phyloP scores from a whole-genome alignment of 1,139 yeast genomes.

The Pneumocystis murina region DNA sequence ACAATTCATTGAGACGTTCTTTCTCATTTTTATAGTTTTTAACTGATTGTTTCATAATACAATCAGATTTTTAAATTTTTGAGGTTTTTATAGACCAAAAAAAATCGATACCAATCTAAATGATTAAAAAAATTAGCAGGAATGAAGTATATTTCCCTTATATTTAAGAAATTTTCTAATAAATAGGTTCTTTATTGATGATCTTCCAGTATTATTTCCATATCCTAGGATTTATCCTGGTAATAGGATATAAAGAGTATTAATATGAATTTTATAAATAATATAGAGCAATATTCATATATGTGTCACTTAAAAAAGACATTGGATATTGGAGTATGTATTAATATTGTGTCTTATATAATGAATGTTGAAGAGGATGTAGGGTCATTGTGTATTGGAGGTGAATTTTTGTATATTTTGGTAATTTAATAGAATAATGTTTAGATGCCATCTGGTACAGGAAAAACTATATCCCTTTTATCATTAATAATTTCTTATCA shows the following conservation, averaged over 20 bases:
- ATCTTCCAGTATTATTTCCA: conserved; percentile 89
- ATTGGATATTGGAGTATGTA: conserved; percentile 76
- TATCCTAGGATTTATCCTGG: conserved; percentile 85
- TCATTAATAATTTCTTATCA: conserved; percentile 91
- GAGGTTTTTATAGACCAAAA: neutral
- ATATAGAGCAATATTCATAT: conserved; percentile 75
- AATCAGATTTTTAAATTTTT: neutral
- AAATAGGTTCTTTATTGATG: conserved; percentile 70
- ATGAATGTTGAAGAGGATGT: conserved; percentile 18
- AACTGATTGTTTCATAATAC: neutral
- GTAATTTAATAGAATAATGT: neutral
- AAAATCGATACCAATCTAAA: neutral
- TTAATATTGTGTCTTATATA: neutral
- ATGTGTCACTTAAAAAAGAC: conserved; percentile 93
- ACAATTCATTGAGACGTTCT: neutral
- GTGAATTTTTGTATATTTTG: neutral
- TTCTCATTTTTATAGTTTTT: neutral
- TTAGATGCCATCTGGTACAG: conserved; percentile 98
- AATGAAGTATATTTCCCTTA: neutral
- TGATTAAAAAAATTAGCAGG: neutral
- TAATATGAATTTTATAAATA: neutral
- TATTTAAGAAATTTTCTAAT: neutral
- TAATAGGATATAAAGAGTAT: conserved; percentile 1
- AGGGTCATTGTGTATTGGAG: conserved; percentile 59
- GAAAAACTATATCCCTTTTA: conserved; percentile 81